A percentile compares a stretch with the other conserved stretches of the same genome.
These are phyloP conservation scores for Gossypium schwendimanii DNA, from an alignment of 441 rosid species.

Conservation along the genomic window DNA sequence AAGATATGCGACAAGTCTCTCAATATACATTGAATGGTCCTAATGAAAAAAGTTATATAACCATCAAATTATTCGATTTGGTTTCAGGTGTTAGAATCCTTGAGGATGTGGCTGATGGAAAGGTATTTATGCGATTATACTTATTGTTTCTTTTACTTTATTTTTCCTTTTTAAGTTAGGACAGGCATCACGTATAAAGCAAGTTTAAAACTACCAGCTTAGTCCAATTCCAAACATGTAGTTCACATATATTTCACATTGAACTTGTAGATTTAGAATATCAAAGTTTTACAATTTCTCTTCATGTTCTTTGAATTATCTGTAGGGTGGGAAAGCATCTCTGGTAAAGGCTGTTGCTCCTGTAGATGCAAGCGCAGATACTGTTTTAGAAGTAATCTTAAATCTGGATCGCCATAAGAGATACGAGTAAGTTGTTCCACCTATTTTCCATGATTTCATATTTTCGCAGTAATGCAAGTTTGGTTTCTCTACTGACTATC, in stretches of 20 bases:
- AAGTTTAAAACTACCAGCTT: not conserved
- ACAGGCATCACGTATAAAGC: not conserved
- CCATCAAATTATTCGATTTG: conserved; percentile 13
- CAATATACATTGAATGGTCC: not conserved
- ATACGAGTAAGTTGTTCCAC: conserved; percentile 69
- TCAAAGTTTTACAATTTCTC: not conserved
- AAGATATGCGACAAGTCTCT: not conserved
- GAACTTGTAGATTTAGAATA: conserved; percentile 5
- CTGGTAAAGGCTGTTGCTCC: conserved; percentile 91
- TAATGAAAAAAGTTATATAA: not conserved
- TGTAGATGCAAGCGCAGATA: conserved; percentile 81
- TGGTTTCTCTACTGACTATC: conserved; percentile 24
- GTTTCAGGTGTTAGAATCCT: conserved; percentile 87
- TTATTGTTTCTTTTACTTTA: not conserved
- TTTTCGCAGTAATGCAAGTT: conserved; percentile 15
- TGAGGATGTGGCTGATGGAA: conserved; percentile 72
- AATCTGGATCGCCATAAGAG: conserved; percentile 68
- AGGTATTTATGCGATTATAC: conserved; percentile 44
- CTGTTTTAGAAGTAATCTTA: conserved; percentile 78
- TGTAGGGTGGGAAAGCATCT: conserved; percentile 70
- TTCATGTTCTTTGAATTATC: conserved; percentile 18
- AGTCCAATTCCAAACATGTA: not conserved
- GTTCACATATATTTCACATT: not conserved
- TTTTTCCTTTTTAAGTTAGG: not conserved
- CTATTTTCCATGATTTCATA: conserved; percentile 9